Percentiles rank a stretch among this genome's conserved stretches.
Conservation (phyloP, 495 filamentous ascomycete species). For the Evernia prunastri region DNA sequence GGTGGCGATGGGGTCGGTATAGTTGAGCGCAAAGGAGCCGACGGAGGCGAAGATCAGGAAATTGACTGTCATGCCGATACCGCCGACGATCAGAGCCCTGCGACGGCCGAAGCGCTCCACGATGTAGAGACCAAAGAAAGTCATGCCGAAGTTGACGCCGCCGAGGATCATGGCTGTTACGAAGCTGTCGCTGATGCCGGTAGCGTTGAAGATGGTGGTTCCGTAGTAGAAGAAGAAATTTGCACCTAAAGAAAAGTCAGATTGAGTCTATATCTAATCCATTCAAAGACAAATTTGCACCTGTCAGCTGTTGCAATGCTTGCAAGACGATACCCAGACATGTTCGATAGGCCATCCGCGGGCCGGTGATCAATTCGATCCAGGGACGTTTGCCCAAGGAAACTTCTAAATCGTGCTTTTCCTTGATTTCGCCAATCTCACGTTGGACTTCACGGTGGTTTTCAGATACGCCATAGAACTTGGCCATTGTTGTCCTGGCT, state of each 20-base stretch:
- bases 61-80: constrained; percentile 62
- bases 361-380: constrained; percentile 64
- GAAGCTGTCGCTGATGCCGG: constrained; percentile 62
- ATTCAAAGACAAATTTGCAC: constrained; percentile 14
- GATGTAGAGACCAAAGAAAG: constrained; percentile 65
- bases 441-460: constrained; percentile 57
- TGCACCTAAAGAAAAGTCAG: constrained; percentile 37
- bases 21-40: constrained; percentile 54
- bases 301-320: constrained; percentile 60
- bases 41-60: constrained; percentile 71
- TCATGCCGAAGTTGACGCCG: constrained; percentile 66
- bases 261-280: no score
- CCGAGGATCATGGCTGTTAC: constrained; percentile 69
- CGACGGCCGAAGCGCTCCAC: constrained; percentile 68
- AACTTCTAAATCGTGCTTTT: constrained; percentile 54
- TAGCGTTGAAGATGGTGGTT: constrained; percentile 62
- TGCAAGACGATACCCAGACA: constrained; percentile 64
- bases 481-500: constrained; percentile 61
- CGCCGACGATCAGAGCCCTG: constrained; percentile 58
- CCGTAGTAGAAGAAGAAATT: constrained; percentile 86
- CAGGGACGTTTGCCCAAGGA: constrained; percentile 48
- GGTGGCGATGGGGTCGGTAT: constrained; percentile 41
- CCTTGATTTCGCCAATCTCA: constrained; percentile 62
- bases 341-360: constrained; percentile 67
- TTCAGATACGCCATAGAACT: constrained; percentile 60